phyloP scores from a whole-genome alignment of 345 rosid species.

The Garcia nutans region DNA sequence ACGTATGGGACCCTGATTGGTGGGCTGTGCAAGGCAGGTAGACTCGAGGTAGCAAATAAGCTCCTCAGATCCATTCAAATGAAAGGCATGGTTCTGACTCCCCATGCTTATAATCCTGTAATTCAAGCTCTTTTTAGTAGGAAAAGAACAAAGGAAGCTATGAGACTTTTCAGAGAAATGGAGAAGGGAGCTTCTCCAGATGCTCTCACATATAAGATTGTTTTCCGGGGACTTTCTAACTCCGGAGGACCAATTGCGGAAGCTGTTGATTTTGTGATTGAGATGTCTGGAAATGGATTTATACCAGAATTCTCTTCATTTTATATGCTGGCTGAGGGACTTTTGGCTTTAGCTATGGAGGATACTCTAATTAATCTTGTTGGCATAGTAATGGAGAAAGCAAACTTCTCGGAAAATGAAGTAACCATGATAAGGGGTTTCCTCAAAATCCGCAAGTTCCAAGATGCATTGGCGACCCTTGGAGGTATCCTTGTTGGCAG shows the following conservation, averaged over 20 bases:
- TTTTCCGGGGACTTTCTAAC: constrained; percentile 71
- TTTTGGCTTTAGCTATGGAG: constrained; percentile 63
- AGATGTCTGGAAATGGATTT: constrained; percentile 68
- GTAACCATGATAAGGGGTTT: constrained; percentile 67
- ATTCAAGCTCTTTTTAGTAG: constrained; percentile 68
- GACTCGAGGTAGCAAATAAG: constrained; percentile 66
- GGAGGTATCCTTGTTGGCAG: constrained; percentile 51
- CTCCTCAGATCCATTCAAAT: constrained; percentile 72
- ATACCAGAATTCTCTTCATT: constrained; percentile 73
- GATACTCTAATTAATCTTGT: constrained; percentile 60
- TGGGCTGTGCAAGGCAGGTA: constrained; percentile 86
- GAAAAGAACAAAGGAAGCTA: constrained; percentile 61
- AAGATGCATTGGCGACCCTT: constrained; percentile 68
- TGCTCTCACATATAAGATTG: constrained; percentile 55
- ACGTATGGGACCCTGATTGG: constrained; percentile 78
- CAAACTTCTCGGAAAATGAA: constrained; percentile 53
- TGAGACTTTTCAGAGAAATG: constrained; percentile 86
- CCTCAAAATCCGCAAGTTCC: constrained; percentile 63
- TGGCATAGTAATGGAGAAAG: constrained; percentile 65
- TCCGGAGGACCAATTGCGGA: constrained; percentile 80
- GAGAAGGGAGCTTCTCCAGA: constrained; percentile 56
- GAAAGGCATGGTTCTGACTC: constrained; percentile 71
- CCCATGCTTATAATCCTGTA: constrained; percentile 82
- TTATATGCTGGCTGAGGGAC: constrained; percentile 86
- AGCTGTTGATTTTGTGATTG: constrained; percentile 74